phyloP scores from a whole-genome alignment of 176 grass and related monocot species.

The Hordeum vulgare region MorexV3_pseudomolecules_assembly NC_058518.1:496156409-496156908 shows the following conservation, averaged over 20 bases:
- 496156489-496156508: not conserved
- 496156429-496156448: not conserved
- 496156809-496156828: constrained; percentile 2
- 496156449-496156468: not conserved
- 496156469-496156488: not conserved
- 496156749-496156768: not conserved
- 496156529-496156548: not conserved
- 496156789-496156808: not conserved
- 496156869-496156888: not conserved
- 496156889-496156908: too few relatives aligned
- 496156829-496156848: not conserved
- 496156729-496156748: not conserved
- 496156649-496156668: constrained; percentile 5
- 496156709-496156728: not conserved
- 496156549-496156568: not conserved
- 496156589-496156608: not conserved
- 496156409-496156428: not conserved
- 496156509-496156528: not conserved
- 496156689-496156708: not conserved
- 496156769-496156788: not conserved
- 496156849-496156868: not conserved
- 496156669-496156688: not conserved
- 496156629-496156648: not conserved
- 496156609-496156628: not conserved
- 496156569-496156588: not conserved